Evolutionary conservation across 75 land plant species (phyloP).

Genomic region (Adiantum capillusveneris): DNA sequence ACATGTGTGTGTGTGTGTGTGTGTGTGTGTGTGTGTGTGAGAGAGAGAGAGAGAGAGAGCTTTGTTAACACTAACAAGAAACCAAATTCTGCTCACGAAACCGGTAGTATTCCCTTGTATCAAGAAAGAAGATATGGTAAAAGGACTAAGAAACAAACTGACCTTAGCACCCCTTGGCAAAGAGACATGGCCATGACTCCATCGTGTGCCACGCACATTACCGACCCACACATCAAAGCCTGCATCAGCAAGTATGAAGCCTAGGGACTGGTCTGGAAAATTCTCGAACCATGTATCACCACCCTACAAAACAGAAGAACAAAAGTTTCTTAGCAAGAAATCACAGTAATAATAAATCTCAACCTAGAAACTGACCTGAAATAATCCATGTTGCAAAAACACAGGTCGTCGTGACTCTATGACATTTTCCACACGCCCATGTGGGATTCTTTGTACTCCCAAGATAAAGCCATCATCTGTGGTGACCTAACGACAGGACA

Average conservation of each 20-base stretch:
- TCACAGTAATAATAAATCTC: no score
- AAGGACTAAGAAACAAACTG: constrained; percentile 2
- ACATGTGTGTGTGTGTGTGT: no score
- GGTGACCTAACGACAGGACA: constrained; percentile 26
- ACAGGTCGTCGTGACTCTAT: constrained; percentile 46
- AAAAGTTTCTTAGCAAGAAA: no score
- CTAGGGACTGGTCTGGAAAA: constrained; percentile 58
- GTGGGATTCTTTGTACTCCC: constrained; percentile 62
- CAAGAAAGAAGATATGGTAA: background rate
- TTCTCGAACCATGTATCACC: constrained; percentile 82
- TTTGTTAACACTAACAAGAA: no score
- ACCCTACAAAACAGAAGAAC: constrained; percentile 31
- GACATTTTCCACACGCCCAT: constrained; percentile 19
- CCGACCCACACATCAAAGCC: constrained; percentile 99
- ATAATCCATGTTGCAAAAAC: constrained; percentile 83
- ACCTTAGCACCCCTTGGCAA: constrained; percentile 47
- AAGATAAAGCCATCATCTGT: constrained; percentile 79
- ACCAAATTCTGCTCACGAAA: no score
- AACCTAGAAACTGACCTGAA: constrained; percentile 39
- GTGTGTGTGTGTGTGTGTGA: no score
- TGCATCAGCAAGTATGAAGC: constrained; percentile 77
- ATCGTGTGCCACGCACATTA: constrained; percentile 84
- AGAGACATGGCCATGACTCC: constrained; percentile 73
- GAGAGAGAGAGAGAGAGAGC: no score
- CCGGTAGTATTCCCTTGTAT: constrained; percentile 5